phyloP scores from a whole-genome alignment of 2,329 filamentous ascomycete species.

The Fusarium agapanthi region DNA sequence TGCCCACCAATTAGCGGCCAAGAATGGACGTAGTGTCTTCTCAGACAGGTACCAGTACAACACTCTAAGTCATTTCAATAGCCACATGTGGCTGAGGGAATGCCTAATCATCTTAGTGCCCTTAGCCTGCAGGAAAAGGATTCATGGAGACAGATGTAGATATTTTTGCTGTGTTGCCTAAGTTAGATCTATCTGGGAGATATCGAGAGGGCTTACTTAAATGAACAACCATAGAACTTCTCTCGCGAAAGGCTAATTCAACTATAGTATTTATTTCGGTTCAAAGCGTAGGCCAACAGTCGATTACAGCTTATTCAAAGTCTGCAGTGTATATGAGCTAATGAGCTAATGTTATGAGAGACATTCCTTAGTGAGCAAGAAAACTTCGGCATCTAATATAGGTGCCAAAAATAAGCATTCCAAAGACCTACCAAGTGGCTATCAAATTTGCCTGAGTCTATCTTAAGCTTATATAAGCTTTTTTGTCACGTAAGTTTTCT shows the following conservation, averaged over 20 bases:
- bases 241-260: background rate
- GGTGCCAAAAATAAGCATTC: background rate
- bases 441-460: background rate
- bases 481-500: background rate
- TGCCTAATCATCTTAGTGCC: background rate
- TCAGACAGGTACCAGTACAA: constrained; percentile 2
- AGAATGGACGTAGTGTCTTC: background rate
- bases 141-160: constrained; percentile 1
- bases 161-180: background rate
- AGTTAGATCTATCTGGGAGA: background rate
- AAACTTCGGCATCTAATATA: background rate
- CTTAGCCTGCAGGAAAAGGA: background rate
- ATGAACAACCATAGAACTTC: background rate
- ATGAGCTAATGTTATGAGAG: background rate
- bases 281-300: background rate
- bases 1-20: constrained; percentile 2
- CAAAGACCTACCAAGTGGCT: background rate
- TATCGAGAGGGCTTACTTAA: background rate
- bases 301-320: background rate
- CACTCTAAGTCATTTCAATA: background rate
- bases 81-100: constrained; percentile 17
- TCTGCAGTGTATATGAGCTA: too few species aligned
- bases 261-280: background rate
- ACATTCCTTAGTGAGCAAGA: background rate
- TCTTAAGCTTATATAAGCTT: background rate